Evolutionary conservation across 2,329 filamentous ascomycete species (phyloP).

Genomic region (Aspergillus latus): DNA sequence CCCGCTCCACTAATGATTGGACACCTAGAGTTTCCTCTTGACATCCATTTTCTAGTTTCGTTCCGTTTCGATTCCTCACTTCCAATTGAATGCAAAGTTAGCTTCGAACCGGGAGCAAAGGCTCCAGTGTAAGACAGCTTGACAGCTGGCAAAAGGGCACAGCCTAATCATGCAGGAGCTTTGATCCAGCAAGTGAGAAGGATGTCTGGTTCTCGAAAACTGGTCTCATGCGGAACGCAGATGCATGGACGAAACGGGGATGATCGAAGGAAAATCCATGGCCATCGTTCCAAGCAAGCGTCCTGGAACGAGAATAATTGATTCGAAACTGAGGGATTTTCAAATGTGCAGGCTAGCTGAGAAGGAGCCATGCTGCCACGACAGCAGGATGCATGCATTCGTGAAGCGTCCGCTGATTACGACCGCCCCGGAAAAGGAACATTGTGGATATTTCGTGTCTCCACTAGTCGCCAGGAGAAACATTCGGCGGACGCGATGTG

Average conservation of each 20-base stretch:
- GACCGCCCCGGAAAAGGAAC: slow-evolving; percentile 31
- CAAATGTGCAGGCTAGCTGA: slow-evolving; percentile 29
- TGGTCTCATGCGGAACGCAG: slow-evolving; percentile 31
- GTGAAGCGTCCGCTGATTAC: slow-evolving; percentile 37
- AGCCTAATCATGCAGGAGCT: slow-evolving; percentile 34
- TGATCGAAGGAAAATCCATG: slow-evolving; percentile 28
- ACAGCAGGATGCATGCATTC: slow-evolving; percentile 40
- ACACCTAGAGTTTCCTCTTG: slow-evolving; percentile 15
- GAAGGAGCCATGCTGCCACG: slow-evolving; percentile 37
- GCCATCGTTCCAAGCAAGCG: slow-evolving; percentile 31
- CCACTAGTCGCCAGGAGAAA: slow-evolving; percentile 39
- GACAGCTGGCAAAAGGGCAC: slow-evolving; percentile 38
- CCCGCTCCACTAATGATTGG: slow-evolving; percentile 8
- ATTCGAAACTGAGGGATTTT: slow-evolving; percentile 32
- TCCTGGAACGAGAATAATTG: slow-evolving; percentile 23
- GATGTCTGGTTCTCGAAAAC: slow-evolving; percentile 22
- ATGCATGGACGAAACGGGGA: slow-evolving; percentile 33
- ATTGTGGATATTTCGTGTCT: slow-evolving; percentile 36
- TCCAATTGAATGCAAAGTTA: slow-evolving; percentile 26
- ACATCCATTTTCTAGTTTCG: slow-evolving; percentile 14
- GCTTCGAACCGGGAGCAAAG: slow-evolving; percentile 21
- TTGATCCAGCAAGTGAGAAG: slow-evolving; percentile 30
- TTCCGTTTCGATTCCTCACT: slow-evolving; percentile 13
- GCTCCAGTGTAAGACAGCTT: slow-evolving; percentile 32
- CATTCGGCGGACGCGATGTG: slow-evolving; percentile 29